A percentile compares a stretch with the other conserved stretches of the same genome.
These are phyloP conservation scores for Tricholoma terreum DNA, from an alignment of 768 basidiomycete genomes.

Conservation along the genomic window DNA sequence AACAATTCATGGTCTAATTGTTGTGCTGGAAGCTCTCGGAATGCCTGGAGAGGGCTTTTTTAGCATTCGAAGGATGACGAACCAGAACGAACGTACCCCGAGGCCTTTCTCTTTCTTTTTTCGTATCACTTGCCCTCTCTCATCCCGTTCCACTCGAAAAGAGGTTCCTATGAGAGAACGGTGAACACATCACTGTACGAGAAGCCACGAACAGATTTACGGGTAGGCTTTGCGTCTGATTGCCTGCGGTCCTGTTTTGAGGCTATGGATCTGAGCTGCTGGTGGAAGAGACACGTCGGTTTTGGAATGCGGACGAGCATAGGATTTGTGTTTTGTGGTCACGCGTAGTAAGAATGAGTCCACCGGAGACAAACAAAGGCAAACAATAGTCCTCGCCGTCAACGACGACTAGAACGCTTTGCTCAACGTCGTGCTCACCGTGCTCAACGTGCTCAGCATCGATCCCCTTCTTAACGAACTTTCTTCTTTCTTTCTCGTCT, in stretches of 20 bases:
- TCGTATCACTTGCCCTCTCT: conserved; percentile 9
- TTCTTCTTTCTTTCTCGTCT: not conserved
- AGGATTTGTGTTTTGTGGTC: not conserved
- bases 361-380: conserved; percentile 11
- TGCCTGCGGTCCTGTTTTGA: not conserved
- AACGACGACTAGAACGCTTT: not conserved
- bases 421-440: conserved; percentile 3
- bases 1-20: conserved; percentile 42
- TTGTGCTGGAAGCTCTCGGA: conserved; percentile 36
- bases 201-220: not conserved
- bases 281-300: not conserved
- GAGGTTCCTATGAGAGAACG: conserved; percentile 3
- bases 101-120: conserved; percentile 24
- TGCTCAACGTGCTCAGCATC: not conserved
- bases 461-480: not conserved
- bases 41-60: conserved; percentile 31
- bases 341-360: conserved; percentile 3
- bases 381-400: conserved; percentile 4
- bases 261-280: not conserved
- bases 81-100: conserved; percentile 24
- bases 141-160: conserved; percentile 9
- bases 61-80: not conserved
- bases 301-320: not conserved
- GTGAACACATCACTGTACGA: not conserved
- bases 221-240: not conserved